phyloP scores from a whole-genome alignment of 2,329 filamentous ascomycete species.

The Cercospora sp. region DNA sequence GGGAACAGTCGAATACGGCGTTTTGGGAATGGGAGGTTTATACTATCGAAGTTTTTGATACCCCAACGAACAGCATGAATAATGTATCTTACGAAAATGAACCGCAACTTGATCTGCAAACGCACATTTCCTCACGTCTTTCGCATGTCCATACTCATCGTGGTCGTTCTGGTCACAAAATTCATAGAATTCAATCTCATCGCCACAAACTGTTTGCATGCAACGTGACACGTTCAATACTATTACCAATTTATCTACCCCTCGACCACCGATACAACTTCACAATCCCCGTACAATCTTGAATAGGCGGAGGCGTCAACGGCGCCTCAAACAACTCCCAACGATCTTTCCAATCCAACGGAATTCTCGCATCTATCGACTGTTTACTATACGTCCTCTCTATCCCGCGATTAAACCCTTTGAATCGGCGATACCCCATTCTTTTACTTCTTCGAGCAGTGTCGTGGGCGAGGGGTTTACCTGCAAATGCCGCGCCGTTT shows the following conservation, averaged over 20 bases:
- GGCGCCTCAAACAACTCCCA: not conserved
- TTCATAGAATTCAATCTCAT: not conserved
- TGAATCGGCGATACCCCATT: not conserved
- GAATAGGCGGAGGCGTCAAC: not conserved
- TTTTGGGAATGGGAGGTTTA: not conserved
- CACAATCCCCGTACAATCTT: not conserved
- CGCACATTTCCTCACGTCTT: no score
- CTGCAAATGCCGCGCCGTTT: not conserved
- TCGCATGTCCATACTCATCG: no score
- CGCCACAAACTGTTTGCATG: no score
- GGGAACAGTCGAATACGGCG: not conserved
- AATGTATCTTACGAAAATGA: not conserved
- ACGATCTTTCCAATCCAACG: not conserved
- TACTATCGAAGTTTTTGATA: not conserved
- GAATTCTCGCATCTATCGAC: not conserved
- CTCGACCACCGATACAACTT: constrained; percentile 1
- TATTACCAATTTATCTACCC: not conserved
- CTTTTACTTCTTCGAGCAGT: not conserved
- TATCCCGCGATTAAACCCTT: not conserved
- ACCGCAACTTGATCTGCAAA: not conserved
- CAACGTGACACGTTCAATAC: not conserved
- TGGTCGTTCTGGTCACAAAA: not conserved
- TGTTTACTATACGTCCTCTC: constrained; percentile 1
- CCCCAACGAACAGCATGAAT: not conserved
- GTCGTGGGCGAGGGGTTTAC: not conserved